Conservation (phyloP, 768 basidiomycete species). For the Hypholoma fasciculare region DNA sequence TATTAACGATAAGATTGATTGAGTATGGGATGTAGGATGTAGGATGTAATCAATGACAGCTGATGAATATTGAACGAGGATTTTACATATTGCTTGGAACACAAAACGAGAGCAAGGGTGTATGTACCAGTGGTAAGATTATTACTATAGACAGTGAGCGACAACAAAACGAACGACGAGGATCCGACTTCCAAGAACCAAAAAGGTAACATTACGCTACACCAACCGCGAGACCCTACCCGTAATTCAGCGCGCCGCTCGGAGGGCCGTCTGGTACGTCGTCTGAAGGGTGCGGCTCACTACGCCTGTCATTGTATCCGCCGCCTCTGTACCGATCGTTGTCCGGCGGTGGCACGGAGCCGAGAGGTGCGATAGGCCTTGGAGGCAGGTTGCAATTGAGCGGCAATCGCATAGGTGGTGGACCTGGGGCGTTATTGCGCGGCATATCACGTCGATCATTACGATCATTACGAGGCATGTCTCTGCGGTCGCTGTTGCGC, state of each 20-base stretch:
- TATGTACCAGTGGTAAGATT: conserved; percentile 1
- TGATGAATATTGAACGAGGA: background rate
- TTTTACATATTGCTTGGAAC: conserved; percentile 1
- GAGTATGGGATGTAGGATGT: background rate
- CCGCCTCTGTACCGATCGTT: conserved; percentile 2
- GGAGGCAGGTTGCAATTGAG: conserved; percentile 16
- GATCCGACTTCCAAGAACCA: background rate
- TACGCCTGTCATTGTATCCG: conserved; percentile 4
- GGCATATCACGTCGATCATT: conserved; percentile 9
- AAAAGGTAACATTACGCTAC: background rate
- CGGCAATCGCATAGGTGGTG: conserved; percentile 8
- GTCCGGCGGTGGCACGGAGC: background rate
- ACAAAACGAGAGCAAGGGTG: background rate
- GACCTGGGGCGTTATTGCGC: background rate
- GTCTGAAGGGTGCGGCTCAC: conserved; percentile 3
- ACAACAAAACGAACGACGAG: background rate
- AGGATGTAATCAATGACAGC: background rate
- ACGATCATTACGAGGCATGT: background rate
- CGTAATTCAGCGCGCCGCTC: conserved; percentile 26
- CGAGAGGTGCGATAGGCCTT: conserved; percentile 15
- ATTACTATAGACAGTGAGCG: background rate
- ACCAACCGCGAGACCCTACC: conserved; percentile 6
- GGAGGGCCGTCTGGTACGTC: conserved; percentile 10
- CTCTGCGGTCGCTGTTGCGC: conserved; percentile 3
- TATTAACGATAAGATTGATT: background rate